These are phyloP conservation scores for Rosa chinensis DNA, from an alignment of 306 rosid species.

Conservation along the genomic window DNA sequence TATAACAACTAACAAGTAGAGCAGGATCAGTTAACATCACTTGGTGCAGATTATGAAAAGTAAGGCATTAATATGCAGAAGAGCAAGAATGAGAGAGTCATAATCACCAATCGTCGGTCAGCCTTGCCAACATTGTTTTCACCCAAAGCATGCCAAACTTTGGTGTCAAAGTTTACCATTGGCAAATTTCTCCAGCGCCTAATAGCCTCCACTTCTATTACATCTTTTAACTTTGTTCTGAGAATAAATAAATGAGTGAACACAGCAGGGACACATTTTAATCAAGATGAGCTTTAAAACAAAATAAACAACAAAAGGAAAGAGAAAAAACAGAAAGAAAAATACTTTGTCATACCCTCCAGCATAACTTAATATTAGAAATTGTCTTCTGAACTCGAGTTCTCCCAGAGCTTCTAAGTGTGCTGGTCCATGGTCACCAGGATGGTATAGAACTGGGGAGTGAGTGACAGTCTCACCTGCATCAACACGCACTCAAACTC, in stretches of 20 bases:
- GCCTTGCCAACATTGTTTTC: background rate
- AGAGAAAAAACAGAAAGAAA: background rate
- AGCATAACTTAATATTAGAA: constrained; percentile 53
- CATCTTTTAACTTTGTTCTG: constrained; percentile 9
- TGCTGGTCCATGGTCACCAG: constrained; percentile 5
- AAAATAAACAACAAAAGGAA: background rate
- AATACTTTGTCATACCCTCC: constrained; percentile 44
- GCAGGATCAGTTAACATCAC: too few species aligned
- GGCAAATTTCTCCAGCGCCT: constrained; percentile 39
- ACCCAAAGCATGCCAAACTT: constrained; percentile 54
- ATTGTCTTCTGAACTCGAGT: constrained; percentile 67
- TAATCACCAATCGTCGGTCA: constrained; percentile 56
- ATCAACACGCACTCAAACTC: background rate
- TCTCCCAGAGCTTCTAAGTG: constrained; percentile 59
- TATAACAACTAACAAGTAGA: too few species aligned
- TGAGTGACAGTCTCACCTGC: constrained; percentile 3
- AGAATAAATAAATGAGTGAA: background rate
- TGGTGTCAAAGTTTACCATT: constrained; percentile 46
- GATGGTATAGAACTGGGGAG: constrained; percentile 7
- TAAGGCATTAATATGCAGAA: background rate
- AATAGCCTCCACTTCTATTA: constrained; percentile 34
- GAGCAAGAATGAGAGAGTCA: constrained; percentile 11
- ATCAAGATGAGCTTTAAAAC: background rate
- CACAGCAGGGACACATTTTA: background rate
- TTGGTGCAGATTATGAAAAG: background rate